A percentile compares a stretch with the other conserved stretches of the same genome.
phyloP scores from a whole-genome alignment of 2,329 filamentous ascomycete species.

The Calonectria pseudoturangicola region DNA sequence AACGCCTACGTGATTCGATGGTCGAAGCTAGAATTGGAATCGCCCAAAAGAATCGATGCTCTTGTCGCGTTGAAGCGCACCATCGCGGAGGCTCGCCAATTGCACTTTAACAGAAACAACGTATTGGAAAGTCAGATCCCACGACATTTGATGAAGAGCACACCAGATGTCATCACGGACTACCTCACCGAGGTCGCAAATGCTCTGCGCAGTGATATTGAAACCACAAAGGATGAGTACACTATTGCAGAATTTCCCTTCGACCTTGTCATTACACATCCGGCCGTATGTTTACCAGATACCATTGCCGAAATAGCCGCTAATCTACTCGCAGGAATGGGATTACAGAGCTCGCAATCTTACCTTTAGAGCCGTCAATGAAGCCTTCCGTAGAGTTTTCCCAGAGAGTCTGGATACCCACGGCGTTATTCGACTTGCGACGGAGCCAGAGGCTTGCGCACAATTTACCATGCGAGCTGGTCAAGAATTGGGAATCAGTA shows the following conservation, averaged over 20 bases:
- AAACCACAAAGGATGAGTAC: constrained; percentile 19
- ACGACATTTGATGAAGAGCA: constrained; percentile 37
- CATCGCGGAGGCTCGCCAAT: constrained; percentile 30
- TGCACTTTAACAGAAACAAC: constrained; percentile 22
- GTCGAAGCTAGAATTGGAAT: constrained; percentile 41
- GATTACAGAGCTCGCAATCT: constrained; percentile 38
- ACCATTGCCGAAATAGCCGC: not conserved
- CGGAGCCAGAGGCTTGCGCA: constrained; percentile 43
- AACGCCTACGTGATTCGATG: constrained; percentile 41
- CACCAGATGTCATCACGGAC: constrained; percentile 39
- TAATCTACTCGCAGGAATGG: constrained; percentile 31
- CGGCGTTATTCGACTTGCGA: constrained; percentile 27
- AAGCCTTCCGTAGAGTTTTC: constrained; percentile 36
- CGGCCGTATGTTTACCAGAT: constrained; percentile 14
- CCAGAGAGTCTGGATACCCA: constrained; percentile 3
- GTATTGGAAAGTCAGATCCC: constrained; percentile 28
- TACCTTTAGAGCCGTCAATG: constrained; percentile 41
- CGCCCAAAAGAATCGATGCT: constrained; percentile 27
- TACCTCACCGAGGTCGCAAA: constrained; percentile 36
- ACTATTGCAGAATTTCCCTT: constrained; percentile 33
- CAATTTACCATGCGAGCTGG: constrained; percentile 39
- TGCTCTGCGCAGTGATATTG: constrained; percentile 31
- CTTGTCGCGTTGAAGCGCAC: constrained; percentile 35
- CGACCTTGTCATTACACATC: constrained; percentile 42
- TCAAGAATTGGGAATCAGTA: constrained; percentile 12